Base-by-base conservation (phyloP, 495 filamentous ascomycete species). In the Penicillium canariense region DNA sequence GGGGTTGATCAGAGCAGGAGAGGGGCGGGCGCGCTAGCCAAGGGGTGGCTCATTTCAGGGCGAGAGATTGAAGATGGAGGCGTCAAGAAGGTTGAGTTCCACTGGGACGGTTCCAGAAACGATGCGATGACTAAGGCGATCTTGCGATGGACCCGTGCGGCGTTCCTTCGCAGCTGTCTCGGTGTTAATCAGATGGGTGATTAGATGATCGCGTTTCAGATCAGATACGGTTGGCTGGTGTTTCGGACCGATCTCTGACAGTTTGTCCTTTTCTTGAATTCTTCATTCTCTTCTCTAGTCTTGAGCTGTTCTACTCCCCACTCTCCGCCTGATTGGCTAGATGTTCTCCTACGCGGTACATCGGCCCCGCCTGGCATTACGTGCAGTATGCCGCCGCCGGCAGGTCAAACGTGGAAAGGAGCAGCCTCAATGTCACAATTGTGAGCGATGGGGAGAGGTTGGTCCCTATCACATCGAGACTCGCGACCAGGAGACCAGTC, bases 321-420 rank as follows among this genome's bases (percentile, higher is more conserved):
- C 11, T 23, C 6, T 9, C 20, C 7, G 3, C 18, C n/a, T 27
- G 32, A 18, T 11, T 38, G 23, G 14, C 12, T 50, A 6, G 14
- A 51, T 51, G 48, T 22, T 36, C 26, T 40, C 23, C 1, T 15
- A 42, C 46, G 27, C 38, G 25, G 62, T 62, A 47, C 63, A 59
- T 43, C 49, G 58, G 48, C 62, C 63, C 17, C 60, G 63, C 20
- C 28, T 68, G 48, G 52, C 60, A 12, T 47, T 62, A 0, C 68
- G 68, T 51, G 25, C 58, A 17, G 59, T 61, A 26, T 70, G 68
- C 39, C 55, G 59, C 7, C 54, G 54, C 10, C 63, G 64, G 20
- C 68, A 68, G 34, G 63, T 68, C 20, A 63, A 63, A 18, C 67
- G 66, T 23, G 63, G 59, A 15, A 53, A 55, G 8, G 59, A 59